phyloP scores from a whole-genome alignment of 83 land plant species.

The Thuja plicata region DNA sequence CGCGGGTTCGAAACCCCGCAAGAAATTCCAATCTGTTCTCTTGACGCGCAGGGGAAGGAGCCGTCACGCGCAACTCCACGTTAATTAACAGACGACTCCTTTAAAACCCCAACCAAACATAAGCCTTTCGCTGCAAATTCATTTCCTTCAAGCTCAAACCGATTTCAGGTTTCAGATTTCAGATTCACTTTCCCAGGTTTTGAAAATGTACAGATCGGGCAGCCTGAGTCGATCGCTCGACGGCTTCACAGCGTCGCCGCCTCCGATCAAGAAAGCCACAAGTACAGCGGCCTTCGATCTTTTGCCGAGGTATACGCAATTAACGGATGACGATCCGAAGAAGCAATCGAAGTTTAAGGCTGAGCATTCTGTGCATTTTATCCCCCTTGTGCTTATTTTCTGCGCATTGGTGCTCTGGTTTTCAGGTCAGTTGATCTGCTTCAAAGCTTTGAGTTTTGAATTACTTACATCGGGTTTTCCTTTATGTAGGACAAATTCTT shows the following conservation, averaged over 20 bases:
- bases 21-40: not conserved
- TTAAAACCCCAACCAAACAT: not conserved
- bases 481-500: not conserved
- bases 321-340: not conserved
- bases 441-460: not conserved
- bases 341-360: constrained; percentile 11
- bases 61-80: not conserved
- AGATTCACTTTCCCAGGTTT: not conserved
- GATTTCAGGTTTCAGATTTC: not conserved
- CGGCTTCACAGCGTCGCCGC: constrained; percentile 1
- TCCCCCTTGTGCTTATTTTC: constrained; percentile 10
- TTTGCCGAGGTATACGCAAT: not conserved
- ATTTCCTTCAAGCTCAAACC: not conserved
- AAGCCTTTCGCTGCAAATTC: not conserved
- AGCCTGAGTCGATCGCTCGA: constrained; percentile 10
- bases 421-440: not conserved
- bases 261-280: not conserved
- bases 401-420: constrained; percentile 14
- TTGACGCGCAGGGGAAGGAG: not conserved
- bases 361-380: constrained; percentile 15
- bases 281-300: not conserved
- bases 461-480: not conserved
- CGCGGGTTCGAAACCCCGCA: not conserved
- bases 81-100: not conserved
- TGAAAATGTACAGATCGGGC: constrained; percentile 10